Evolutionary conservation across 192 early-diverging fungal genomes (phyloP), one percentile per base, ranked within the genome.

Genomic region (Coemansia sp.): DNA sequence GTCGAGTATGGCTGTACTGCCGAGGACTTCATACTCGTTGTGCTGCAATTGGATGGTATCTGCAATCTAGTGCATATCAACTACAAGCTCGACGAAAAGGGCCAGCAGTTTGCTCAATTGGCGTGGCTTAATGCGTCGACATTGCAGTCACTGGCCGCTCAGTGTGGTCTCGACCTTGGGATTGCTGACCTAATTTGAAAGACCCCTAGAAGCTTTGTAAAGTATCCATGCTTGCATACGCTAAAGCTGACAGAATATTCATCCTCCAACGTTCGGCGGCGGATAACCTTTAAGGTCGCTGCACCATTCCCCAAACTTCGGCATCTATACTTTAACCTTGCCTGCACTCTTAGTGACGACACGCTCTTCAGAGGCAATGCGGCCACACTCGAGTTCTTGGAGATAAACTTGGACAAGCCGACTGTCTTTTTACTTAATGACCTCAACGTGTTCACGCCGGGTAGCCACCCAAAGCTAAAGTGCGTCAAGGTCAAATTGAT

Each of bases 281-380:
- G 2, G 23, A 29, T 12, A 15, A 31, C 19, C 19, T 41, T 41
- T 57, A 45, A 17, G 4, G 39, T 32, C 29, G 42, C 27, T 15
- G 55, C 31, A 12, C 66, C 66, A 19, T 68, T 68, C 38, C 66
- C 66, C 15, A 39, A 32, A 6, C 66, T 68, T 9, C 55, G 55
- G n/a, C 10, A 12, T 0, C 36, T 68, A 5, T 42, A 46, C 8
- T 12, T 42, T 3, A 9, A 23, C 11, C 44, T 31, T 19, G 42
- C n/a, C 27, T 68, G 45, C 15, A 57, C 57, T n/a, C 45, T 68
- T 60, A 41, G 31, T 42, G 66, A 68, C 41, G 66, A 68, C 25
- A 46, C 41, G 1, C 14, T 61, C 23, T 68, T 68, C 17, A 44
- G 66, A 10, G 57, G 57, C 1, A 68, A 68, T 23, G 19, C 25